These are phyloP conservation scores for Mortierella sp. DNA, from an alignment of 371 early-diverging fungal species.

Conservation along the genomic window DNA sequence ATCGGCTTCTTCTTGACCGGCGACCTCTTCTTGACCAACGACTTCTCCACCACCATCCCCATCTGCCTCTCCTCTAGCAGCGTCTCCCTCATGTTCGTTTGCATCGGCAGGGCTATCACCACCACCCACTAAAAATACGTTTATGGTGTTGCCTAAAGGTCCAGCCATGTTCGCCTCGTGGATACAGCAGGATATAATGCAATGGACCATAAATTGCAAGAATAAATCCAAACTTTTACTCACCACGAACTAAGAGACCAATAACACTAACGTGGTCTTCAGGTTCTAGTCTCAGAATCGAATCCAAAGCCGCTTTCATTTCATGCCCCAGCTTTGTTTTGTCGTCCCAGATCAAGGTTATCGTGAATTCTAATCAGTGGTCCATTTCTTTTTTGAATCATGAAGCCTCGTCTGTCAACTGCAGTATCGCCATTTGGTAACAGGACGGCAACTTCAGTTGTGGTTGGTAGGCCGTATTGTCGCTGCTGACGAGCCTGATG, in stretches of 20 bases:
- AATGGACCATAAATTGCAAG: conserved; percentile 20
- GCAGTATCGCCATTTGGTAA: neutral
- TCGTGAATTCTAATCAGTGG: neutral
- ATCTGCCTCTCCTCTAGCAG: neutral
- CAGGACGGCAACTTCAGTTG: neutral
- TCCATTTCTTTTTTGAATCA: neutral
- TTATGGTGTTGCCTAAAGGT: neutral
- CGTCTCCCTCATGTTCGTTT: neutral
- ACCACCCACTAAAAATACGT: neutral
- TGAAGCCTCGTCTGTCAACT: neutral
- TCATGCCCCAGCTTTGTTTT: no score
- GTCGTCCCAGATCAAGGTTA: no score
- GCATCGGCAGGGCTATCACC: neutral
- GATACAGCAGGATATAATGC: conserved; percentile 36
- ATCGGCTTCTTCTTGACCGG: no score
- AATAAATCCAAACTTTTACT: no score
- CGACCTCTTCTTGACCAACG: no score
- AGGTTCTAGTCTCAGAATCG: no score
- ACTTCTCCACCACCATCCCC: no score
- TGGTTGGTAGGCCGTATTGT: neutral
- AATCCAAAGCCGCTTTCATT: no score
- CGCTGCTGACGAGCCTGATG: neutral
- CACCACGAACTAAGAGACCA: no score
- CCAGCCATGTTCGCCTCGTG: conserved; percentile 26
- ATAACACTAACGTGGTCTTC: no score